phyloP scores from a whole-genome alignment of 2,329 filamentous ascomycete species.

The Arthrobotrys pseudoclavata region DNA sequence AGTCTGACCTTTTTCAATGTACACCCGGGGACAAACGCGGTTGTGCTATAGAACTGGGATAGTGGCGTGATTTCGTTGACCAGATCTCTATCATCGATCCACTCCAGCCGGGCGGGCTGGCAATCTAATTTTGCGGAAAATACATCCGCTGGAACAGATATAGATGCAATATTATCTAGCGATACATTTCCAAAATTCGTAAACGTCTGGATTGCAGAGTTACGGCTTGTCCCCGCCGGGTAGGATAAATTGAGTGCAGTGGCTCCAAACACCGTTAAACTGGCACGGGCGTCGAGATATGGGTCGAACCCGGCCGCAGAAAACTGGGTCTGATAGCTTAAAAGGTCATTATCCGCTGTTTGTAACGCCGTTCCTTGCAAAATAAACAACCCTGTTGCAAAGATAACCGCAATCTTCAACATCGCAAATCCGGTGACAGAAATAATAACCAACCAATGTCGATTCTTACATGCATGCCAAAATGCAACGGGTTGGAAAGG shows the following conservation, averaged over 20 bases:
- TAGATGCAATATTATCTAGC: constrained; percentile 38
- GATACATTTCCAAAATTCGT: constrained; percentile 29
- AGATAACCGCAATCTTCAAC: constrained; percentile 54
- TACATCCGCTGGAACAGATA: constrained; percentile 40
- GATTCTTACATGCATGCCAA: constrained; percentile 53
- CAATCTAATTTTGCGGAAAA: constrained; percentile 54
- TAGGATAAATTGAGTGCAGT: constrained; percentile 48
- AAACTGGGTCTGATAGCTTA: constrained; percentile 37
- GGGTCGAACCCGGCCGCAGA: constrained; percentile 26
- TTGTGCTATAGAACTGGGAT: constrained; percentile 55
- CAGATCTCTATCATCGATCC: constrained; percentile 33
- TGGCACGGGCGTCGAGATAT: constrained; percentile 38
- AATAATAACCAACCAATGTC: constrained; percentile 56
- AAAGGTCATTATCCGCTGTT: constrained; percentile 25
- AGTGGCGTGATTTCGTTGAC: constrained; percentile 34
- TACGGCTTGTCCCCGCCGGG: constrained; percentile 53
- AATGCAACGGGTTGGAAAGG: constrained; percentile 58
- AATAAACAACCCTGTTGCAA: constrained; percentile 55
- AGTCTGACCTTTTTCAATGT: constrained; percentile 41
- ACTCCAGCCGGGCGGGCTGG: constrained; percentile 37
- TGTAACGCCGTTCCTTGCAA: constrained; percentile 45
- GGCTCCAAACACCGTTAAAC: constrained; percentile 48
- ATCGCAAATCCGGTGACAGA: constrained; percentile 36
- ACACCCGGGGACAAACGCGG: constrained; percentile 42
- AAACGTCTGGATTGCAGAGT: constrained; percentile 46